phyloP scores from a whole-genome alignment of 1,284 basidiomycete species.

The Termitomyces sp. region DNA sequence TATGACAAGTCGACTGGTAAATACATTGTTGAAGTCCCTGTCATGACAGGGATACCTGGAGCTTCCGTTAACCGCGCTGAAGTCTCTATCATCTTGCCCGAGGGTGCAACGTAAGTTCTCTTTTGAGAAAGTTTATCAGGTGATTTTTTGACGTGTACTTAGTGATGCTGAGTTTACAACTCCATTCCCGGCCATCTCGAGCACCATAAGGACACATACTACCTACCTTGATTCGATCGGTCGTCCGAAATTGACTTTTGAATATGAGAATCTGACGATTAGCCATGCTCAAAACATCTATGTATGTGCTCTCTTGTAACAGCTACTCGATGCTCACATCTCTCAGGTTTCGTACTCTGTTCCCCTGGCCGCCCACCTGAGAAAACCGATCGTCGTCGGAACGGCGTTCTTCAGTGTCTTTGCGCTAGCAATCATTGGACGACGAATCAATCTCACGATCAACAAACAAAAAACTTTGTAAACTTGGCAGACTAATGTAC shows the following conservation, averaged over 20 bases:
- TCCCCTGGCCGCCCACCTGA: slow-evolving; percentile 68
- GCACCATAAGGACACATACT: slow-evolving; percentile 60
- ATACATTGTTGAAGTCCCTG: slow-evolving; percentile 78
- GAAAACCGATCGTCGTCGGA: slow-evolving; percentile 78
- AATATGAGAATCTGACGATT: slow-evolving; percentile 73
- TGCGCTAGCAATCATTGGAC: slow-evolving; percentile 50
- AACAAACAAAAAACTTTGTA: slow-evolving; percentile 46
- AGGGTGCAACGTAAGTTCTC: slow-evolving; percentile 81
- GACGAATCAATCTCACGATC: slow-evolving; percentile 65
- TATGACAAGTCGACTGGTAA: slow-evolving; percentile 55
- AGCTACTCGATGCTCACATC: slow-evolving; percentile 17
- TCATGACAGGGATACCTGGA: slow-evolving; percentile 79
- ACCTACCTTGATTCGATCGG: slow-evolving; percentile 95
- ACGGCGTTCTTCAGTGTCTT: slow-evolving; percentile 65
- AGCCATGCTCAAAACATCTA: slow-evolving; percentile 73
- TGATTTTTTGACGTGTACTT: slow-evolving; percentile 4
- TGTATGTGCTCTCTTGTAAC: slow-evolving; percentile 39
- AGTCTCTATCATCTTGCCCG: slow-evolving; percentile 82
- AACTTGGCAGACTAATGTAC: slow-evolving; percentile 13
- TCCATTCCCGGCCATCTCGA: slow-evolving; percentile 73
- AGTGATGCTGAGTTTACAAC: slow-evolving; percentile 75
- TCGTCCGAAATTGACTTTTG: slow-evolving; percentile 72
- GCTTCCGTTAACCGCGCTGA: slow-evolving; percentile 81
- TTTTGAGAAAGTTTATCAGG: background rate
- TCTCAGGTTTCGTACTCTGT: slow-evolving; percentile 81